Conservation (phyloP, 116 monocot species). For the Cymodocea nodosa region DNA sequence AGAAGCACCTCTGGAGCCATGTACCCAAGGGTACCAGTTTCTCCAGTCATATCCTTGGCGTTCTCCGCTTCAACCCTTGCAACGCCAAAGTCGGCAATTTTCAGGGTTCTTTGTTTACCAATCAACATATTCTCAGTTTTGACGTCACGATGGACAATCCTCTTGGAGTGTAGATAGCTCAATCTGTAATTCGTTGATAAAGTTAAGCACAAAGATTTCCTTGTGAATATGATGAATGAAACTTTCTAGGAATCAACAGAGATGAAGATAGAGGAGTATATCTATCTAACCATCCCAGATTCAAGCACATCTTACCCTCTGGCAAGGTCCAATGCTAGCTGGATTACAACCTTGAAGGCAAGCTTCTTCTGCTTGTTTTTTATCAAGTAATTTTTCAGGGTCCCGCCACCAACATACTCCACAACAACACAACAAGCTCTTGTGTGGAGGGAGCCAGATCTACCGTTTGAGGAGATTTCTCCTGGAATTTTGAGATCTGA, state of each 20-base stretch:
- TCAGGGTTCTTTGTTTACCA: conserved; percentile 47
- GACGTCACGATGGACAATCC: conserved; percentile 83
- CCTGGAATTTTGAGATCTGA: conserved; percentile 57
- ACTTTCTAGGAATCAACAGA: background rate
- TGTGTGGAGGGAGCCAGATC: conserved; percentile 27
- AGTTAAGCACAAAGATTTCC: background rate
- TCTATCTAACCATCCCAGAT: background rate
- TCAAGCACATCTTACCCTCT: conserved; percentile 47
- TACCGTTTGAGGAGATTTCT: conserved; percentile 23
- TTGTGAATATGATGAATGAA: background rate
- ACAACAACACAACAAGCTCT: conserved; percentile 93
- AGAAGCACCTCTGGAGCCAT: conserved; percentile 80
- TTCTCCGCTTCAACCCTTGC: conserved; percentile 84
- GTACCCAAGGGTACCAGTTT: conserved; percentile 86
- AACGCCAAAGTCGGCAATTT: conserved; percentile 90
- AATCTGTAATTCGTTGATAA: conserved; percentile 20
- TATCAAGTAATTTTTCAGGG: conserved; percentile 75
- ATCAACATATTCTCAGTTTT: conserved; percentile 87
- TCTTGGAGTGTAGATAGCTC: conserved; percentile 77
- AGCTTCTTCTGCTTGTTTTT: conserved; percentile 72
- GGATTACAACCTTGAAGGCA: conserved; percentile 68
- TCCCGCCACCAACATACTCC: conserved; percentile 80
- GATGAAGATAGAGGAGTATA: background rate
- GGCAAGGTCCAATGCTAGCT: conserved; percentile 81
- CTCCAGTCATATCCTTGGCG: conserved; percentile 88